Conservation (phyloP, 2,329 filamentous ascomycete genomes). For the Colletotrichum sp. region DNA sequence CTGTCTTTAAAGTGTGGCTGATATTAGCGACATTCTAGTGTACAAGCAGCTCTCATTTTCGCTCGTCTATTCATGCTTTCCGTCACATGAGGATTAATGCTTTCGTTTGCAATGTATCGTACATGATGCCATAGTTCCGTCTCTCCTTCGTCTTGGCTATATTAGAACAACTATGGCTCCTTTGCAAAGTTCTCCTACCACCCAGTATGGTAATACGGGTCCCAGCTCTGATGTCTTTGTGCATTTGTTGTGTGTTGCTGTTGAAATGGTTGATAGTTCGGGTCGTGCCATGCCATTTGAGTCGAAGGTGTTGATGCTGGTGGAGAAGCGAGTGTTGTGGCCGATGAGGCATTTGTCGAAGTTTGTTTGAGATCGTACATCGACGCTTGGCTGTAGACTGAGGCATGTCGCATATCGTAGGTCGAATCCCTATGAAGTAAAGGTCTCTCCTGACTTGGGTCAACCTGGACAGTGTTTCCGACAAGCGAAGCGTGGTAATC, state of each 20-base stretch:
- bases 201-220: slow-evolving; percentile 1
- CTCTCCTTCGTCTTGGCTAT: not conserved
- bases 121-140: not conserved
- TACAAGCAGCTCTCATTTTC: not conserved
- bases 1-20: not conserved
- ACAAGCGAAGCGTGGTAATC: slow-evolving; percentile 7
- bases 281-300: not conserved
- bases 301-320: not conserved
- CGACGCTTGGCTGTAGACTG: not conserved
- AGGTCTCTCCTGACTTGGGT: not conserved
- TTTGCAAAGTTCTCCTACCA: not conserved
- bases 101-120: not conserved
- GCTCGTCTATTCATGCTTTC: not conserved
- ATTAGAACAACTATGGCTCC: not conserved
- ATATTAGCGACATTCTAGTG: not conserved
- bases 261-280: not conserved
- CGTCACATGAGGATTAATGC: not conserved
- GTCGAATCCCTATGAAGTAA: not conserved
- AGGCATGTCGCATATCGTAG: not conserved
- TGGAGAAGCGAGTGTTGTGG: not conserved
- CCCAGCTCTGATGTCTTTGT: not conserved
- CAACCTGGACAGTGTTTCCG: not conserved
- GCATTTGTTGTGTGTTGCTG: not conserved
- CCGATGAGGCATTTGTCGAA: not conserved
- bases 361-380: not conserved